These are phyloP conservation scores for Boletus edulis DNA, from an alignment of 768 basidiomycete genomes.

Conservation along the genomic window DNA sequence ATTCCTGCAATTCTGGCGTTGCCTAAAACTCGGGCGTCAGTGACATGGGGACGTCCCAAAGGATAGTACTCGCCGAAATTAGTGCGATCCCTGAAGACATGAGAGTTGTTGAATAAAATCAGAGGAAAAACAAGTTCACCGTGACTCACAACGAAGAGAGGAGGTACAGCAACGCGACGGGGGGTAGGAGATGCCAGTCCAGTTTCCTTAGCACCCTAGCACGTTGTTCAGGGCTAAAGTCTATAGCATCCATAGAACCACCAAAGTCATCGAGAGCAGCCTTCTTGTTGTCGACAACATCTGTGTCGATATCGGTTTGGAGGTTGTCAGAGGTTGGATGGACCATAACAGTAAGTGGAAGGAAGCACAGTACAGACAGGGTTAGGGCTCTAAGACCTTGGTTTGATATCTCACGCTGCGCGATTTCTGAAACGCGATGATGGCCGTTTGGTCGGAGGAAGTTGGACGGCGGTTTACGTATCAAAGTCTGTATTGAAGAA, in stretches of 20 bases:
- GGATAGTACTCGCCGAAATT: background rate
- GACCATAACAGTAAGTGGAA: background rate
- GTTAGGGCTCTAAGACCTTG: no score
- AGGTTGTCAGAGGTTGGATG: background rate
- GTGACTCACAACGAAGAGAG: background rate
- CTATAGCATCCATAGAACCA: background rate
- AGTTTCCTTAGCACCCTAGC: background rate
- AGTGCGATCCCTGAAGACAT: background rate
- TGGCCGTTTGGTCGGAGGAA: background rate
- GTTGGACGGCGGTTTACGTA: background rate
- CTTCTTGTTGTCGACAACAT: background rate
- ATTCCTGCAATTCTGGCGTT: constrained; percentile 1
- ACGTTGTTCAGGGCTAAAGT: background rate
- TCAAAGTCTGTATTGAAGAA: background rate
- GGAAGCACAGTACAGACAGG: background rate
- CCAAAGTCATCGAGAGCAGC: background rate
- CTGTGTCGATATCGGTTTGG: background rate
- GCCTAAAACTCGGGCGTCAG: background rate
- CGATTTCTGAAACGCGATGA: background rate
- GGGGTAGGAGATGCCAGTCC: background rate
- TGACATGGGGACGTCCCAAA: background rate
- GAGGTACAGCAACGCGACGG: background rate
- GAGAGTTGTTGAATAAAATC: background rate
- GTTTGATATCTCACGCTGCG: background rate
- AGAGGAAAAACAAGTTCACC: background rate